Percentiles rank a stretch among this genome's conserved stretches.
phyloP scores from a whole-genome alignment of 106 monocot species.

The Xerophyta viscosa region DNA sequence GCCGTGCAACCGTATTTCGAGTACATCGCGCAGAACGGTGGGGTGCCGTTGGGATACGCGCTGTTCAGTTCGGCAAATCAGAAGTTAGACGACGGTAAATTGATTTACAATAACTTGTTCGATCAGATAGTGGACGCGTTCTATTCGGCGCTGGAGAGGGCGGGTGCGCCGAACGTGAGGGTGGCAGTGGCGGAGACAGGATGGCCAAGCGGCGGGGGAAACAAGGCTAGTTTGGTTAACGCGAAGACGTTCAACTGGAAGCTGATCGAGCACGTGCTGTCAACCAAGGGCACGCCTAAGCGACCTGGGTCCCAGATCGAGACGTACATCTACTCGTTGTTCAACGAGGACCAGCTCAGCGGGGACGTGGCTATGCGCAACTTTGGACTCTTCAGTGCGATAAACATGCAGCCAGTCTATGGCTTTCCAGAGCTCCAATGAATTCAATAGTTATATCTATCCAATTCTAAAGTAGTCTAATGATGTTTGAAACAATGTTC shows the following conservation, averaged over 20 bases:
- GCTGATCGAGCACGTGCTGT: constrained; percentile 3
- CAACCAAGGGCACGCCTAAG: constrained; percentile 16
- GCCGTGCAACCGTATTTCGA: neutral
- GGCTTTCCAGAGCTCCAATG: too few relatives aligned
- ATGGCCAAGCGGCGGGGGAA: constrained; percentile 31
- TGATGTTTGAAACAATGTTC: too few relatives aligned
- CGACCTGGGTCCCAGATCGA: constrained; percentile 12
- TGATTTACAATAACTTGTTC: constrained; percentile 13
- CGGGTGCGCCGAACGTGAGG: constrained; percentile 7
- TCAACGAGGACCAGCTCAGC: neutral
- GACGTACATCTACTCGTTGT: neutral
- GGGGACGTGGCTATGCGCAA: neutral
- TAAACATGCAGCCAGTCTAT: neutral
- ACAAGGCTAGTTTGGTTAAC: neutral
- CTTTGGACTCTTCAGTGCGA: neutral
- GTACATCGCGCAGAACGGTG: neutral
- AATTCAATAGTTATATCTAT: too few relatives aligned
- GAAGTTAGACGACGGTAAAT: neutral
- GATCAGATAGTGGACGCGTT: constrained; percentile 24
- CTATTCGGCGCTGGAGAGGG: constrained; percentile 25
- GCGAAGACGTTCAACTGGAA: constrained; percentile 15
- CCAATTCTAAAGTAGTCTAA: too few relatives aligned
- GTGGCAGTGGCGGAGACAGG: constrained; percentile 31
- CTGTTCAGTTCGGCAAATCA: constrained; percentile 3
- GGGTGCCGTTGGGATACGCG: constrained; percentile 9